Evolutionary conservation across 371 early-diverging fungal species (phyloP), one percentile per base, ranked within the genome.

Genomic region (Funneliformis caledonium): DNA sequence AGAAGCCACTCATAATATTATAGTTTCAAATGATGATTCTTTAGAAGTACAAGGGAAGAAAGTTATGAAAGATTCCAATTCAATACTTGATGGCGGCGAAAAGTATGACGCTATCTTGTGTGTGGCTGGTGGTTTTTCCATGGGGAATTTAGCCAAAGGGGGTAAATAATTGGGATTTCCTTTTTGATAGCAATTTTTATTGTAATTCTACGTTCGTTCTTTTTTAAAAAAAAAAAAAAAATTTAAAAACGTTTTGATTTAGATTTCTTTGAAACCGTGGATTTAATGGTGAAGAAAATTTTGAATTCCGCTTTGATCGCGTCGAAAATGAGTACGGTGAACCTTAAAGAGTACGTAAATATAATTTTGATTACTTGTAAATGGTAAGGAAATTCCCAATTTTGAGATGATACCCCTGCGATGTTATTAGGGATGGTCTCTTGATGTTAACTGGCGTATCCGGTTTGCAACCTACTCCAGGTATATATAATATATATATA

Each of bases 81-180:
- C 82, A 6, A 73, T 86, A 14, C 64, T 83, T 22, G 84, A 85
- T 3, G 87, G 80, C 16, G 87, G 80, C 12, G 74, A 83, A 62
- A 92, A 94, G 80, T 85, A 95, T 12, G 94, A 94, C 76, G 97
- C 95, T 7, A 87, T 98, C 64, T 84, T 98, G 59, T 96, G 96
- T 84, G 97, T 96, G 7, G 98, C 99, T 48, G 99, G 99, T 74
- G 99, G 99, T 45, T 98, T 97, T 97, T 95, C 94, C 47, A 97
- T 97, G 60, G 98, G 98, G n/a, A 96, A 94, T 82, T 92, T 96
- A 33, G 88, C 88, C 9, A 89, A 88, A 83, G 82, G 86, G 77
- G 91, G 94, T 94, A 65, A n/a, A 33, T 75, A 52, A 74, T 48
- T 68, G 14, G 22, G n/a, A 62, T 4, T 31, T 2, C 12, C 26